Conservation (phyloP, 805 yeast genomes). For the Spathaspora hagerdaliae region DNA sequence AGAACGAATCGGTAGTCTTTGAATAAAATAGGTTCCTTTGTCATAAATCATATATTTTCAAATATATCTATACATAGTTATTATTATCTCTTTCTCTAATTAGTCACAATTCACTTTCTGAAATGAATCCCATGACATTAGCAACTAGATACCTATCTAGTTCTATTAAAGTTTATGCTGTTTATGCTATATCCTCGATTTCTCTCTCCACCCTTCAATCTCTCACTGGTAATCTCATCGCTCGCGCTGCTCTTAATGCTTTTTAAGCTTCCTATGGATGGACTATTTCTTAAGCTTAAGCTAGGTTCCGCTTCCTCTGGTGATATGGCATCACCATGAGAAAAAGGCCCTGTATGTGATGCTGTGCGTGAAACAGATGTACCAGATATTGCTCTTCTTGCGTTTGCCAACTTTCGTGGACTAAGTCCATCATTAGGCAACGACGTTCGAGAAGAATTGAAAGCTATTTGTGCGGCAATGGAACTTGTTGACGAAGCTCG, state of each 20-base stretch:
- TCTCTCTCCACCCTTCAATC: slow-evolving; percentile 6
- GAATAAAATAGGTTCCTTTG: no score
- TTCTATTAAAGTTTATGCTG: slow-evolving; percentile 21
- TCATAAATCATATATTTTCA: no score
- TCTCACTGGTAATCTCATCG: slow-evolving; percentile 8
- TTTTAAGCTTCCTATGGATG: slow-evolving; percentile 3
- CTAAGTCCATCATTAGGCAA: slow-evolving; percentile 1
- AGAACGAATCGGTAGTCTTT: no score
- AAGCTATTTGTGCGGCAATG: slow-evolving; percentile 25
- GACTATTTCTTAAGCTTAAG: not conserved
- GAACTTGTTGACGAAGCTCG: slow-evolving; percentile 19
- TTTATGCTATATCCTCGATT: slow-evolving; percentile 5
- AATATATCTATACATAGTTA: no score
- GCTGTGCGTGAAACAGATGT: not conserved
- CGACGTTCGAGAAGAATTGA: slow-evolving; percentile 18
- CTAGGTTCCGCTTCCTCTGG: not conserved
- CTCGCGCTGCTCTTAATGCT: slow-evolving; percentile 1
- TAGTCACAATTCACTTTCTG: no score
- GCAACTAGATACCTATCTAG: slow-evolving; percentile 8
- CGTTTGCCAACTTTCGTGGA: not conserved
- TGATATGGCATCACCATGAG: not conserved
- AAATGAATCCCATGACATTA: no score
- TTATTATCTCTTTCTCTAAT: no score
- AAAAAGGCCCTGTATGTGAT: not conserved
- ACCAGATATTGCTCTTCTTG: not conserved